Conservation (phyloP, 768 basidiomycete species). For the Rubroboletus satanas region DNA sequence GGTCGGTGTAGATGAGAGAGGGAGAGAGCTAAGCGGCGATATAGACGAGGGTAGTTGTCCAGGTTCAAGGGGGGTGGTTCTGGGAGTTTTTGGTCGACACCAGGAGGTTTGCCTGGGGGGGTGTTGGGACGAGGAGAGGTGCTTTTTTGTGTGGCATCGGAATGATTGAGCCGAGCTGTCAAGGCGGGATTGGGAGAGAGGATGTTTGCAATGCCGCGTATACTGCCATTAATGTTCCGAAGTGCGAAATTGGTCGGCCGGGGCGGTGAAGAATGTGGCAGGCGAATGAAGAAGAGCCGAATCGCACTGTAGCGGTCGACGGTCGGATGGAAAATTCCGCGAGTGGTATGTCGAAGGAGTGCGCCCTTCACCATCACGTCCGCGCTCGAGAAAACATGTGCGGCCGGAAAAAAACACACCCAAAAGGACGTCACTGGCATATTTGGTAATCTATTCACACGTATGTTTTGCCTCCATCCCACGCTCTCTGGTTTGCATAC, state of each 20-base stretch:
- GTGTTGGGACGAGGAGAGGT: neutral
- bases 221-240: neutral
- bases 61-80: slow-evolving; percentile 35
- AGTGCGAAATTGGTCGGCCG: neutral
- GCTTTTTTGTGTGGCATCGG: slow-evolving; percentile 8
- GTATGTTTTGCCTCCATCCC: neutral
- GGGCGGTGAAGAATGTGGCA: slow-evolving; percentile 3
- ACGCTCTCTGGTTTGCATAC: neutral
- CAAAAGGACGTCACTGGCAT: neutral
- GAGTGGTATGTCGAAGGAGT: slow-evolving; percentile 24
- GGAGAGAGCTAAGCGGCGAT: slow-evolving; percentile 72
- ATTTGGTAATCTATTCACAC: slow-evolving; percentile 3
- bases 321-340: slow-evolving; percentile 25
- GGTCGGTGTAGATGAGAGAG: slow-evolving; percentile 77
- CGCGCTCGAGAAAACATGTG: neutral
- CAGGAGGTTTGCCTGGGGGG: slow-evolving; percentile 8
- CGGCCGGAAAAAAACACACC: neutral
- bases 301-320: slow-evolving; percentile 60
- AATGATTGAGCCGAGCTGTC: slow-evolving; percentile 15
- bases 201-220: neutral
- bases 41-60: slow-evolving; percentile 77
- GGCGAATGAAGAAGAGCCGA: slow-evolving; percentile 51
- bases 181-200: neutral
- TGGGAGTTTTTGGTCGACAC: slow-evolving; percentile 4
- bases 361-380: slow-evolving; percentile 14